Evolutionary conservation across 129 eudicot species (phyloP), one percentile per base, ranked within the genome.

Genomic region (Tanacetum coccineum): DNA sequence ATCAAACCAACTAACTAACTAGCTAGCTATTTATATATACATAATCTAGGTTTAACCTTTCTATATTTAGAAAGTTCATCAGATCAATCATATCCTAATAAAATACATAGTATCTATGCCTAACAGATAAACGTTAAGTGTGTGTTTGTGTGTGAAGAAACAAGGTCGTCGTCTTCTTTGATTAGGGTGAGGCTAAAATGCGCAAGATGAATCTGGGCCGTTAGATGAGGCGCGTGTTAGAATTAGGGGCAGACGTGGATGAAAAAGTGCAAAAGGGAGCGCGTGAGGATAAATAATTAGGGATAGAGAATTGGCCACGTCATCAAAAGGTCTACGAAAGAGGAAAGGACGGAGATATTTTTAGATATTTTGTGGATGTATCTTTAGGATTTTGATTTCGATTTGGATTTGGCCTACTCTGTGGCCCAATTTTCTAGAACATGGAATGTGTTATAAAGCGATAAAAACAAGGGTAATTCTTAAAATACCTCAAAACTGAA

Each of bases 211-310:
- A 50, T 9, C 9, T 50, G 79, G 49, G 42, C 74, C 74, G 80
- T 75, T 50, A 39, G 74, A 42, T 75, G 67, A 18, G 54, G 79
- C 73, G 74, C 56, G 59, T 4, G 80, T 75, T 75, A 75, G 74
- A 40, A 36, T 6, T 2, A 10, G 25, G 13, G 52, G 74, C 74
- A 68, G 64, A 75, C 74, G 80, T 75, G 80, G 80, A 75, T 7
- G 19, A 32, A 75, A 75, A 75, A 75, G 74, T 75, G 80, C 80
- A 75, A 68, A 74, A 50, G 63, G 25, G 78, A 70, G 71, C 50
- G 78, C 45, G 71, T 44, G 67, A 67, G 30, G 80, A 75, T 75
- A 68, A 68, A 12, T 39, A 75, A 60, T 50, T 68, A 61, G 80
- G 57, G 74, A 75, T 75, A 68, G 70, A 40, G 59, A 60, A 45